Conservation (phyloP, 306 rosid genomes). For the Cicer judaicum region DNA sequence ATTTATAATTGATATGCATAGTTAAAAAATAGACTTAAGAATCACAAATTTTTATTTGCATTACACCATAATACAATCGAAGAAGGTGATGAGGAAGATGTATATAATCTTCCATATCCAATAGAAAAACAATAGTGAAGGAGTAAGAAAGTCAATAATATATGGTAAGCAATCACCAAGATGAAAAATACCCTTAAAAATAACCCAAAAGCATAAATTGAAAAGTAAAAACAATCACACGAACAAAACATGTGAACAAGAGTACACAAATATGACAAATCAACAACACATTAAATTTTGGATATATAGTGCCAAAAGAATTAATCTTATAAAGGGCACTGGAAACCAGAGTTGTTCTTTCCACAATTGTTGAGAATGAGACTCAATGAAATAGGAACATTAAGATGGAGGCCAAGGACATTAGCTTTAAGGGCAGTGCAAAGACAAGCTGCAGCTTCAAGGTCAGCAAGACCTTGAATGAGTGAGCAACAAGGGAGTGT, state of each 20-base stretch:
- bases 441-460: conserved; percentile 65
- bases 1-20: neutral
- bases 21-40: neutral
- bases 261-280: neutral
- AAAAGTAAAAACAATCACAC: neutral
- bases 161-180: neutral
- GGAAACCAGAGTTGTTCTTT: conserved; percentile 33
- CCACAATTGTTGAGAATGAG: conserved; percentile 68
- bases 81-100: neutral
- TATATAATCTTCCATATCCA: neutral
- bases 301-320: neutral
- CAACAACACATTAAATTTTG: conserved; percentile 7
- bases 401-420: conserved; percentile 58
- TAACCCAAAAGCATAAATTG: neutral
- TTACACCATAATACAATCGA: neutral
- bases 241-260: neutral
- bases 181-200: neutral
- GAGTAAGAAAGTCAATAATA: neutral
- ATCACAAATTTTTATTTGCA: conserved; percentile 20
- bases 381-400: conserved; percentile 56
- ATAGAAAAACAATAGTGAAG: conserved; percentile 3
- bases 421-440: conserved; percentile 64
- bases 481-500: conserved; percentile 59
- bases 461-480: conserved; percentile 50
- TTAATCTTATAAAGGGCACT: conserved; percentile 34